Percentiles rank a stretch among this genome's conserved stretches.
phyloP scores from a whole-genome alignment of 169 alveolate genomes.

The Eimeria necatrix region DNA sequence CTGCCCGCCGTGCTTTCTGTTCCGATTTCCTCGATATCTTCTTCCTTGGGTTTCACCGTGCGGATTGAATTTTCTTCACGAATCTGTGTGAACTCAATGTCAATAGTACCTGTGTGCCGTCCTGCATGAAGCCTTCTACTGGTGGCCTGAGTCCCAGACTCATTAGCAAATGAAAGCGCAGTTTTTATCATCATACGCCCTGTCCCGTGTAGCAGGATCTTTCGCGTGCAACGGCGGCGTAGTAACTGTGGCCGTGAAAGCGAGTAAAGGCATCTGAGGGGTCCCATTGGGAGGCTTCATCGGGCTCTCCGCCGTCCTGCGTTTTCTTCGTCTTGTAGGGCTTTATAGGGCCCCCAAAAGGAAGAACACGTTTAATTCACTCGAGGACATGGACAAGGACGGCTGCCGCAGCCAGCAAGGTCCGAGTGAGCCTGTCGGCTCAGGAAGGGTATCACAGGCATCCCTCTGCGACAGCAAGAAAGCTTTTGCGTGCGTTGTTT shows the following conservation, averaged over 20 bases:
- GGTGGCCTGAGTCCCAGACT: background rate
- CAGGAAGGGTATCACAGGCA: background rate
- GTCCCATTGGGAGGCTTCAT: background rate
- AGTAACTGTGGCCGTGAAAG: background rate
- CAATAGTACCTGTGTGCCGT: no score
- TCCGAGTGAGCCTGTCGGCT: background rate
- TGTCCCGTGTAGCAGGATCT: background rate
- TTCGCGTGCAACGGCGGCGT: background rate
- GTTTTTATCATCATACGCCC: background rate
- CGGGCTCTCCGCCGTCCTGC: no score
- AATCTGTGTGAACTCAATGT: no score
- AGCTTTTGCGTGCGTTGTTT: background rate
- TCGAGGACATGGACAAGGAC: conserved; percentile 2
- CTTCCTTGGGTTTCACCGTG: background rate
- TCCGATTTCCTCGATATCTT: background rate
- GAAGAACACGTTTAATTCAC: no score
- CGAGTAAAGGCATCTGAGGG: background rate
- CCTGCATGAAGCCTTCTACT: no score
- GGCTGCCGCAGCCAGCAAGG: background rate
- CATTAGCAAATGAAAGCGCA: background rate
- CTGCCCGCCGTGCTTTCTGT: no score
- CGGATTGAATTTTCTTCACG: no score
- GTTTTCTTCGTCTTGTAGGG: no score
- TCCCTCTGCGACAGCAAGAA: background rate
- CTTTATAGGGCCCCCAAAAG: no score